phyloP scores from a whole-genome alignment of 352 stramenopile genomes.

The Globisporangium perplexum region DNA sequence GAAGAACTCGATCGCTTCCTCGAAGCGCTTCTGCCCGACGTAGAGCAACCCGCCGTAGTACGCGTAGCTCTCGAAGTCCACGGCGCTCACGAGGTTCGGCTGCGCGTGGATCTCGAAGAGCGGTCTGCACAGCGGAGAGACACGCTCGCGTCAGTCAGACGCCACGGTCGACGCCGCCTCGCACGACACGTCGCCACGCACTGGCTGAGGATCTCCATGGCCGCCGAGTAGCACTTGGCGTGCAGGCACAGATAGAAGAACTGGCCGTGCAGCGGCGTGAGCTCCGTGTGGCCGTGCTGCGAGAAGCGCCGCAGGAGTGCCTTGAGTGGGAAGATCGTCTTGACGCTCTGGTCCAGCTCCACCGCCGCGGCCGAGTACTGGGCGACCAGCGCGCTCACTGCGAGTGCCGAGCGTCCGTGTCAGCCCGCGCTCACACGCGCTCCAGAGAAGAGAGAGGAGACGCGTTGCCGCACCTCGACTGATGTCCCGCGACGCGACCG shows the following conservation, averaged over 20 bases:
- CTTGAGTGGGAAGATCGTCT: conserved; percentile 63
- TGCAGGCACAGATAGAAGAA: conserved; percentile 81
- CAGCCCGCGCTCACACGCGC: not conserved
- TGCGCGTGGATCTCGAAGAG: conserved; percentile 70
- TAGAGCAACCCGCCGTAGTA: conserved; percentile 81
- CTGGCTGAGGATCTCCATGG: conserved; percentile 60
- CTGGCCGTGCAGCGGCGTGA: conserved; percentile 62
- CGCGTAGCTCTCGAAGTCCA: conserved; percentile 77
- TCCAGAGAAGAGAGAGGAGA: not conserved
- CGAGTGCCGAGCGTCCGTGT: not conserved
- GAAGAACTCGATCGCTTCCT: conserved; percentile 71
- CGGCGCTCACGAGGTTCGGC: conserved; percentile 35
- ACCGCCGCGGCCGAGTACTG: conserved; percentile 44
- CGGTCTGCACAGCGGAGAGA: conserved; percentile 26
- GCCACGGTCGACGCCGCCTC: not conserved
- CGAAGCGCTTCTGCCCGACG: conserved; percentile 70
- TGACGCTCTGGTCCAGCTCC: conserved; percentile 49
- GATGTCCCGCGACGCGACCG: conserved; percentile 51
- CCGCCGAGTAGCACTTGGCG: conserved; percentile 74
- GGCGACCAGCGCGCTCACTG: conserved; percentile 47
- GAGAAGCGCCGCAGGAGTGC: conserved; percentile 60
- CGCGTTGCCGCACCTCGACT: conserved; percentile 25
- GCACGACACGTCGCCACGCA: conserved; percentile 17
- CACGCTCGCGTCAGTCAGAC: not conserved
- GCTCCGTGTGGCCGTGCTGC: conserved; percentile 37